A percentile compares a stretch with the other conserved stretches of the same genome.
Evolutionary conservation across 768 basidiomycete species (phyloP).

Genomic region (Boletales sp.): DNA sequence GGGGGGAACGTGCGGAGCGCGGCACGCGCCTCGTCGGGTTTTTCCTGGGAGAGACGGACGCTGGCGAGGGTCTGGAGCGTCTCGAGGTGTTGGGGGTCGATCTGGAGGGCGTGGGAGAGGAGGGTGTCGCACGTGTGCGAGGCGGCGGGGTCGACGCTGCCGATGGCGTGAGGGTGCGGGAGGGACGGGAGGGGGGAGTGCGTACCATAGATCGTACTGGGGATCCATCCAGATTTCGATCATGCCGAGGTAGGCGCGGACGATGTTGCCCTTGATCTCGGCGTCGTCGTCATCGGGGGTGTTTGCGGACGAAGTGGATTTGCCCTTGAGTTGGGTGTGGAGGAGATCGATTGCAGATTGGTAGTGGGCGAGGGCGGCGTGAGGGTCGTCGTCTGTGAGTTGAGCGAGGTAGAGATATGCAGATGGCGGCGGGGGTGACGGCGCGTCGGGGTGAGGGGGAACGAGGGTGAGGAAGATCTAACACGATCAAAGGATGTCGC

Average conservation of each 20-base stretch:
- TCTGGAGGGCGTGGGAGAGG: constrained; percentile 64
- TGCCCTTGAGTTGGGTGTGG: constrained; percentile 67
- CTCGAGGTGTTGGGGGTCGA: constrained; percentile 74
- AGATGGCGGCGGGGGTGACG: constrained; percentile 61
- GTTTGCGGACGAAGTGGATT: constrained; percentile 45
- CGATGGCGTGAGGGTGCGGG: neutral
- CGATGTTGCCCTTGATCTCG: constrained; percentile 63
- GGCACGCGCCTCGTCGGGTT: constrained; percentile 73
- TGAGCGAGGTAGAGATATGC: constrained; percentile 90
- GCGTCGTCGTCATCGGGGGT: constrained; percentile 32
- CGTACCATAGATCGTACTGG: constrained; percentile 80
- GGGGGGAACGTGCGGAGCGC: constrained; percentile 22
- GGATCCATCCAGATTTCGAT: constrained; percentile 98
- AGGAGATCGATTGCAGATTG: constrained; percentile 76
- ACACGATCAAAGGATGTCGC: neutral
- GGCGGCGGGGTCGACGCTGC: constrained; percentile 80
- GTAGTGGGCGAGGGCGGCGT: constrained; percentile 69
- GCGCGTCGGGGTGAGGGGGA: constrained; percentile 58
- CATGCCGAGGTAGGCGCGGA: constrained; percentile 81
- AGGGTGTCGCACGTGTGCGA: constrained; percentile 79
- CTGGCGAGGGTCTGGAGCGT: constrained; percentile 79
- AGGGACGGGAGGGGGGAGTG: neutral
- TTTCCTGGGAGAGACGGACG: constrained; percentile 84
- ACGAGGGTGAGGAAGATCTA: constrained; percentile 62
- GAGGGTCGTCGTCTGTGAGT: constrained; percentile 72